A percentile compares a stretch with the other conserved stretches of the same genome.
Evolutionary conservation across 495 filamentous ascomycete genomes (phyloP).

Genomic region (Neurospora intermedia): DNA sequence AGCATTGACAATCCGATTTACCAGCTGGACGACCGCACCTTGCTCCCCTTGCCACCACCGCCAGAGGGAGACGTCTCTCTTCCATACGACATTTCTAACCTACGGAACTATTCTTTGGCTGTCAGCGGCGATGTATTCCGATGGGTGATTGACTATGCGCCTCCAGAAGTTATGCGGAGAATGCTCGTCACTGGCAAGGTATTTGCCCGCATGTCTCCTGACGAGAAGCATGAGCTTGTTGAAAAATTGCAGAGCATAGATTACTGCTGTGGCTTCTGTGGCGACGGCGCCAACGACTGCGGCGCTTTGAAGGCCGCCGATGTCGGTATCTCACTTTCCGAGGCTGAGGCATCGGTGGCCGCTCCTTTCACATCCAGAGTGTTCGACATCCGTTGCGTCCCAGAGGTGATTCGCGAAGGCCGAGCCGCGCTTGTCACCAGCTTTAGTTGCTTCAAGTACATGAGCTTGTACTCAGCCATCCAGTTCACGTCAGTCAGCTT

Average conservation of each 20-base stretch:
- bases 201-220: constrained; percentile 96
- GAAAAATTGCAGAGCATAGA: constrained; percentile 95
- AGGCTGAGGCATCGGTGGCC: constrained; percentile 95
- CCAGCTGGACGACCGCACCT: constrained; percentile 62
- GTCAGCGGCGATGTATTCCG: constrained; percentile 90
- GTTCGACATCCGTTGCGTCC: constrained; percentile 96
- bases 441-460: constrained; percentile 99
- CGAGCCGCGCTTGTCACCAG: constrained; percentile 91
- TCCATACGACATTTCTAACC: constrained; percentile 68
- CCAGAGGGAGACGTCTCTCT: constrained; percentile 66
- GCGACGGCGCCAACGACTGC: constrained; percentile 97
- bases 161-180: constrained; percentile 61
- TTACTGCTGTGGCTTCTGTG: constrained; percentile 94
- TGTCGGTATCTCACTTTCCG: constrained; percentile 95
- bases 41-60: constrained; percentile 63
- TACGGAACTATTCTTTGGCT: constrained; percentile 76
- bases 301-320: constrained; percentile 96
- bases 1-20: constrained; percentile 76
- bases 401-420: constrained; percentile 89
- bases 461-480: constrained; percentile 97
- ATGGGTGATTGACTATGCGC: constrained; percentile 88
- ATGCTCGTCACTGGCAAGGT: constrained; percentile 89
- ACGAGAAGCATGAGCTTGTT: constrained; percentile 97
- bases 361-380: constrained; percentile 93
- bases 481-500: constrained; percentile 99